A percentile compares a stretch with the other conserved stretches of the same genome.
phyloP scores from a whole-genome alignment of 768 basidiomycete genomes.

The Boletus vinaceobasis region DNA sequence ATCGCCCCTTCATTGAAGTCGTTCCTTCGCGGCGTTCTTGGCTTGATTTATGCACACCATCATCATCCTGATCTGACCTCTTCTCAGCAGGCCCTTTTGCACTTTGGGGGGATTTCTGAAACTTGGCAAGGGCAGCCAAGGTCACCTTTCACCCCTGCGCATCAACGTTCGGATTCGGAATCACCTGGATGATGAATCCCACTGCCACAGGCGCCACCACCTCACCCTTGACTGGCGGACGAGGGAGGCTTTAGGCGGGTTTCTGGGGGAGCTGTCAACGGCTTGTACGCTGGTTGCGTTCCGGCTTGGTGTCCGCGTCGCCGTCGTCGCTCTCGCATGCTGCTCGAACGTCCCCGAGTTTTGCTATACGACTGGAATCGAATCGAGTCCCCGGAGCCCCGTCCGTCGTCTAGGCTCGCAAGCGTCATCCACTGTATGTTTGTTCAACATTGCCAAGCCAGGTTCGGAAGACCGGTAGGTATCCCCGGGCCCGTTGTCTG shows the following conservation, averaged over 20 bases:
- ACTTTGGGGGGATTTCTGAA: constrained; percentile 63
- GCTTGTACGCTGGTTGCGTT: constrained; percentile 18
- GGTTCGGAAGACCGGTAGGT: constrained; percentile 44
- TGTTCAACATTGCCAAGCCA: constrained; percentile 64
- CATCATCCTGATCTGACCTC: constrained; percentile 63
- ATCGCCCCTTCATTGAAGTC: constrained; percentile 55
- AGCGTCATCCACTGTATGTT: constrained; percentile 59
- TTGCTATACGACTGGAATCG: constrained; percentile 51
- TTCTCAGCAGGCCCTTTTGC: constrained; percentile 51
- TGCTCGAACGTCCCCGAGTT: constrained; percentile 63
- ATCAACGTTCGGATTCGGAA: constrained; percentile 46
- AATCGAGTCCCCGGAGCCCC: constrained; percentile 49
- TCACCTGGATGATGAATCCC: constrained; percentile 41
- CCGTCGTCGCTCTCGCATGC: constrained; percentile 63
- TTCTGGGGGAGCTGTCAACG: constrained; percentile 9
- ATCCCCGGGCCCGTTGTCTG: constrained; percentile 55
- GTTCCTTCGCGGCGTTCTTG: constrained; percentile 45
- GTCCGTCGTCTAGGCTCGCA: constrained; percentile 46
- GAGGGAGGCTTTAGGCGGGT: constrained; percentile 11
- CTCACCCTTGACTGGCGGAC: constrained; percentile 32
- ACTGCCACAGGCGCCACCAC: too few species aligned
- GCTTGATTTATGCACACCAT: constrained; percentile 46
- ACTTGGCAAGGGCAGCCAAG: constrained; percentile 54
- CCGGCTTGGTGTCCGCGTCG: constrained; percentile 39
- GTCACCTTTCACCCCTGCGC: constrained; percentile 36